These are phyloP conservation scores for Uronychia setigera DNA, from an alignment of 73 alveolate genomes.

Conservation along the genomic window DNA sequence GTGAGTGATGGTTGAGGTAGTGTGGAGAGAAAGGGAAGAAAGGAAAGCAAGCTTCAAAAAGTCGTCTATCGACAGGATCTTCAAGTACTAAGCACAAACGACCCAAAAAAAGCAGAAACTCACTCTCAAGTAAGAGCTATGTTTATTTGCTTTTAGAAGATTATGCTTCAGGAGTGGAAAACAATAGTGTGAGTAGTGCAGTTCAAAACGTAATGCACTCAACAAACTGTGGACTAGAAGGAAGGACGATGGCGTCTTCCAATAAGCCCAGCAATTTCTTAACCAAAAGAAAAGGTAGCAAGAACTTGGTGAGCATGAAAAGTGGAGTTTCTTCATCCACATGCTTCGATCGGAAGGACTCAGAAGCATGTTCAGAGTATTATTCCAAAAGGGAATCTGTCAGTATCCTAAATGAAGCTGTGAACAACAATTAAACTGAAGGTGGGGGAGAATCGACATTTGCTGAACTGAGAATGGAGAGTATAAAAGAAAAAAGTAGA, in stretches of 20 bases:
- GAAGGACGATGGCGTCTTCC: neutral
- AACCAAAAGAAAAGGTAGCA: neutral
- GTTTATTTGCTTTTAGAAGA: too few species aligned
- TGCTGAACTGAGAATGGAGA: neutral
- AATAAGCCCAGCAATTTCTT: neutral
- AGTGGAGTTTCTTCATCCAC: neutral
- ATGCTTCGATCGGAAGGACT: neutral
- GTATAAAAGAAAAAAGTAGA: neutral
- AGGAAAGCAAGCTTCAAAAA: too few species aligned
- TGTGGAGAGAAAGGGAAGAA: too few species aligned
- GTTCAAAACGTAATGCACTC: too few species aligned
- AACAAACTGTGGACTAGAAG: neutral
- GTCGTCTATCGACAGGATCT: too few species aligned
- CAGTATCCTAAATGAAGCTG: neutral
- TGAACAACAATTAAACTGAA: too few species aligned
- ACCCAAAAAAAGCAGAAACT: too few species aligned
- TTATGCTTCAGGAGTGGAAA: too few species aligned
- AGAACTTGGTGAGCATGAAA: neutral
- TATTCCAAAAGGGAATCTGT: neutral
- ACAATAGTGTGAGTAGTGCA: too few species aligned
- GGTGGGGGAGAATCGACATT: neutral
- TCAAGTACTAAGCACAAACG: too few species aligned
- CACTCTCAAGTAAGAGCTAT: too few species aligned
- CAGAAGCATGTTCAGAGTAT: neutral
- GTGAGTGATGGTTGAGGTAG: too few species aligned